These are phyloP conservation scores for Hanseniaspora thailandica DNA, from an alignment of 805 yeast species.

Conservation along the genomic window DNA sequence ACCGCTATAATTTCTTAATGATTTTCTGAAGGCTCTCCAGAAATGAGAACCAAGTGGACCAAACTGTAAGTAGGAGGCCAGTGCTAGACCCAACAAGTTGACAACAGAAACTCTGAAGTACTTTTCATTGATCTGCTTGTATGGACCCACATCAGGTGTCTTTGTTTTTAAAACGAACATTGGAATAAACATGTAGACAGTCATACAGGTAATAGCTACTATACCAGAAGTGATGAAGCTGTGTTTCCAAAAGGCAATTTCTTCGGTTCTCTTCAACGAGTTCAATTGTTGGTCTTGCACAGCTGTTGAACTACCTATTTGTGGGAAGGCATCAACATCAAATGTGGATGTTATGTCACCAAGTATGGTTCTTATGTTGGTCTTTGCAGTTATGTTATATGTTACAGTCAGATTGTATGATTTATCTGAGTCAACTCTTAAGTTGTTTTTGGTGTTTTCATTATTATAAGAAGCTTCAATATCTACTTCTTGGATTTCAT, in stretches of 20 bases:
- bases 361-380: constrained; percentile 13
- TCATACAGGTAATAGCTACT: constrained; percentile 54
- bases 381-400: constrained; percentile 46
- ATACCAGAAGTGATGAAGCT: constrained; percentile 42
- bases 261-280: constrained; percentile 55
- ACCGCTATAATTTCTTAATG: constrained; percentile 57
- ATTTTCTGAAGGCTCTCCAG: constrained; percentile 49
- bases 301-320: constrained; percentile 11
- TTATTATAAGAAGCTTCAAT: background rate
- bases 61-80: constrained; percentile 53
- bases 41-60: constrained; percentile 51
- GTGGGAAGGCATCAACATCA: constrained; percentile 47
- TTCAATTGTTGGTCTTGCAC: constrained; percentile 45
- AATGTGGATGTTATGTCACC: constrained; percentile 35
- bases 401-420: constrained; percentile 33
- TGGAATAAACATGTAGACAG: constrained; percentile 39
- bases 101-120: constrained; percentile 16
- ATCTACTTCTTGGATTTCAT: constrained; percentile 14
- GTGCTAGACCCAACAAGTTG: constrained; percentile 49
- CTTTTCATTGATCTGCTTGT: background rate
- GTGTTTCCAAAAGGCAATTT: constrained; percentile 57
- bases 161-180: constrained; percentile 21
- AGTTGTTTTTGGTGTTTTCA: background rate
- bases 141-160: constrained; percentile 5
- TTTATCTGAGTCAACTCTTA: background rate